phyloP scores from a whole-genome alignment of 176 grass and related monocot species.

The Oryza longistaminata region DNA sequence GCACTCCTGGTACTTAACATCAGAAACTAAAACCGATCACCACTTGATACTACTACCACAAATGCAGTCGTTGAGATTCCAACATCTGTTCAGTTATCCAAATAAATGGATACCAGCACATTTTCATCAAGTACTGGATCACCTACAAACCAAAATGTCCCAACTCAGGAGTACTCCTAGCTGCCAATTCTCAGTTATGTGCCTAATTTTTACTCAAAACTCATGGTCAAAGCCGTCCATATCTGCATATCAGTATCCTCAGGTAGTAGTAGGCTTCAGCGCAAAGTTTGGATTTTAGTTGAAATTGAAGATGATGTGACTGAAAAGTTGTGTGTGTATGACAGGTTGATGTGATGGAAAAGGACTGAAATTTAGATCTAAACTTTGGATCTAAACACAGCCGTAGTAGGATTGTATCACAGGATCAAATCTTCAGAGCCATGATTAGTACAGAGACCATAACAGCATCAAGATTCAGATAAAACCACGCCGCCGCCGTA shows the following conservation, averaged over 20 bases:
- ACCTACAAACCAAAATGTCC: background rate
- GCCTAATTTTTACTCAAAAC: background rate
- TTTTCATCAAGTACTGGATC: background rate
- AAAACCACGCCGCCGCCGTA: background rate
- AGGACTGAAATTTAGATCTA: too few species aligned
- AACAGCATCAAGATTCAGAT: background rate
- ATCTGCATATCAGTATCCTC: background rate
- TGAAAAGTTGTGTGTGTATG: too few species aligned
- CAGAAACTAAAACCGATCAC: background rate
- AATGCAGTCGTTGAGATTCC: conserved; percentile 22
- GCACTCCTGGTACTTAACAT: background rate
- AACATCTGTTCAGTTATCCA: conserved; percentile 18
- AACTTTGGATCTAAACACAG: too few species aligned
- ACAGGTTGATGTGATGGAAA: too few species aligned
- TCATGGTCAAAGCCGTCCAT: background rate
- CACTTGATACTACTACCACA: conserved; percentile 2
- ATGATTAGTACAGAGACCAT: background rate
- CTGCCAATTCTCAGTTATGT: background rate
- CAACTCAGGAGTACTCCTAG: too few species aligned
- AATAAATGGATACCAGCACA: background rate
- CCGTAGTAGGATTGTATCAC: background rate
- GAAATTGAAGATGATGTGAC: too few species aligned
- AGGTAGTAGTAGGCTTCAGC: background rate
- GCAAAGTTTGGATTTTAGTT: too few species aligned
- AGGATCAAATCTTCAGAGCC: background rate